Evolutionary conservation across 495 filamentous ascomycete genomes (phyloP), one percentile per base, ranked within the genome.

Genomic region (Cladorrhinum samala): DNA sequence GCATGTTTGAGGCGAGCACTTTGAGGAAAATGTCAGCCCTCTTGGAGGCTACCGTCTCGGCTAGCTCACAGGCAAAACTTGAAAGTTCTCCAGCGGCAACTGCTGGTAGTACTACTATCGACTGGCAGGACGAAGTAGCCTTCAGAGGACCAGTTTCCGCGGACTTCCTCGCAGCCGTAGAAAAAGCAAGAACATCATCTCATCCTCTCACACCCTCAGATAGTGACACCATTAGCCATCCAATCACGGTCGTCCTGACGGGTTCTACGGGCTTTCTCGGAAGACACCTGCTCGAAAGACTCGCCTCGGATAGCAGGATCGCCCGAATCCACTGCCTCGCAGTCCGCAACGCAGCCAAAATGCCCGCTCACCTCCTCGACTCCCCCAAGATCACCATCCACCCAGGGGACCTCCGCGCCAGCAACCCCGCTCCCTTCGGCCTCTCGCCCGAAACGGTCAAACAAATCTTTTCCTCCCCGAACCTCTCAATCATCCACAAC

Each of bases 401-500:
- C 49, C 4, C 40, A 0, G 77, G 76, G 0, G 62, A 76, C 50
- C 60, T 69, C 20, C 17, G 53, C 5, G 46, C 41, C 2, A 16
- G 37, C 1, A 49, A 17, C 0, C 61, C 77, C 1, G 74, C 70
- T 11, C 62, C 77, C 0, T 61, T 77, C 1, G 74, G 72, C 13
- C 62, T 77, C 0, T 59, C 59, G 0, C 51, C 58, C 2, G n/a
- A 17, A 0, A 58, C 66, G 0, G 55, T 53, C 21, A 11, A 9
- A 3, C 30, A 24, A 0, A 52, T 81, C 1, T 67, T 59, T 21
- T 7, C 41, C 6, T 36, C 47, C 0, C 66, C 64, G 0, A 65
- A 77, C 37, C 45, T 25, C 21, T 46, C 55, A 1, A 61, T 82
- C 20, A 72, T 83, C 45, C 78, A 82, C 62, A 74, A 70, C 51